Conservation (phyloP, 352 stramenopile species). For the Nothophytophthora sp. region DNA sequence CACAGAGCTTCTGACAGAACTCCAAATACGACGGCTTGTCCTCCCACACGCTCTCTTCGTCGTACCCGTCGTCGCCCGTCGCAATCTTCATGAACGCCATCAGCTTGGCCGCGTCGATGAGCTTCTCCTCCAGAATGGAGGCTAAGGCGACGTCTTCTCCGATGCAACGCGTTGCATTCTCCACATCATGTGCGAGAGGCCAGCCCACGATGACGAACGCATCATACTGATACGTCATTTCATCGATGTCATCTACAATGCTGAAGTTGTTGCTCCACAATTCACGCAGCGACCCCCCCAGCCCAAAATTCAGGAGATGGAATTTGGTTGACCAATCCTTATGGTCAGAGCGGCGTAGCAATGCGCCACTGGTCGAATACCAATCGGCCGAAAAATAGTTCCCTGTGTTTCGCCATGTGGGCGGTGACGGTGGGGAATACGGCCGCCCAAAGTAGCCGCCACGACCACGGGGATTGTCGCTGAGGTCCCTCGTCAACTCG, state of each 20-base stretch:
- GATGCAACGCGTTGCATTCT: neutral
- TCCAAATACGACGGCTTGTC: neutral
- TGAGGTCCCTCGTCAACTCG: no score
- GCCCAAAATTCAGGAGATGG: constrained; percentile 9
- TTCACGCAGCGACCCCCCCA: neutral
- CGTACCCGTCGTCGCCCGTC: neutral
- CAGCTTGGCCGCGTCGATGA: neutral
- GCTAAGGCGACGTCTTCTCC: constrained; percentile 1
- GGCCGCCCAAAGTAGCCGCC: no score
- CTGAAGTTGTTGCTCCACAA: constrained; percentile 1
- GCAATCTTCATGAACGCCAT: constrained; percentile 8
- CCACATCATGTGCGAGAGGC: constrained; percentile 1
- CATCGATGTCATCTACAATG: neutral
- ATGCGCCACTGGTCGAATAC: neutral
- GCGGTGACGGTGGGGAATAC: no score
- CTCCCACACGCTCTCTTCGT: neutral
- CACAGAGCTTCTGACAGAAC: constrained; percentile 4
- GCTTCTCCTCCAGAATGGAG: neutral
- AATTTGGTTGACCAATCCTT: constrained; percentile 3
- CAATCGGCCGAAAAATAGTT: no score
- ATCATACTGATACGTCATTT: constrained; percentile 1
- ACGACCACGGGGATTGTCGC: no score
- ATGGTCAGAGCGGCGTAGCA: neutral
- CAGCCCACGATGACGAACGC: constrained; percentile 2
- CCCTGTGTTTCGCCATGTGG: no score